A percentile compares a stretch with the other conserved stretches of the same genome.
Conservation (phyloP, 352 stramenopile species). For the Phytophthora capsici region DNA sequence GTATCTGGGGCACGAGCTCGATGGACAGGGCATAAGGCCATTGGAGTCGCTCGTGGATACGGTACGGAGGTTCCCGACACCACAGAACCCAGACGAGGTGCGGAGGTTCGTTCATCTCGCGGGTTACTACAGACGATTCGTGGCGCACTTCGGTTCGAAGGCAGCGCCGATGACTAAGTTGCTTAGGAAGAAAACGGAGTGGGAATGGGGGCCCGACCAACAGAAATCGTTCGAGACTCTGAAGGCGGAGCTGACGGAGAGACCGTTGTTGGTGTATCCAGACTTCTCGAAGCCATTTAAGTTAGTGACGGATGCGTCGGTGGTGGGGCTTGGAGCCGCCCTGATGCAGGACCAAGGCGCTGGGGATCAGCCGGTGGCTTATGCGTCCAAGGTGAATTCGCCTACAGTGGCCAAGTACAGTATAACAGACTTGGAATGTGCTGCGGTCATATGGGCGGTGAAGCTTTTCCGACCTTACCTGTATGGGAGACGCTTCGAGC, state of each 20-base stretch:
- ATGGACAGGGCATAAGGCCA: constrained; percentile 8
- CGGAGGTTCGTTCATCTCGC: neutral
- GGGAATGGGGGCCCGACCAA: constrained; percentile 31
- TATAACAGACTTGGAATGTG: too few relatives aligned
- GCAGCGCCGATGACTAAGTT: constrained; percentile 4
- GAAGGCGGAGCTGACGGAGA: neutral
- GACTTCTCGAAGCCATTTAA: too few relatives aligned
- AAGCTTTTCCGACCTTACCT: too few relatives aligned
- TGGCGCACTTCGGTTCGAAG: neutral
- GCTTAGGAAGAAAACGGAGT: constrained; percentile 21
- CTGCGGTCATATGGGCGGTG: too few relatives aligned
- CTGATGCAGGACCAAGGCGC: too few relatives aligned
- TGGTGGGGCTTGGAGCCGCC: too few relatives aligned
- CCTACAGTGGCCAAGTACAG: too few relatives aligned
- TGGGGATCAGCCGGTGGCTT: too few relatives aligned
- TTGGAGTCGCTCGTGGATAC: constrained; percentile 6
- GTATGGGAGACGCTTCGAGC: too few relatives aligned
- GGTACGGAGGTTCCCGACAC: neutral
- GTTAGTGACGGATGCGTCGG: too few relatives aligned
- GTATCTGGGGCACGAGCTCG: constrained; percentile 37
- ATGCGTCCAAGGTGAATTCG: too few relatives aligned
- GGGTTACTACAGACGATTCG: neutral
- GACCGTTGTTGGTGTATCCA: constrained; percentile 15
- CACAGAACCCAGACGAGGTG: neutral
- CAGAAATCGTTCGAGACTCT: constrained; percentile 22